Evolutionary conservation across 2,329 filamentous ascomycete species (phyloP), one percentile per base, ranked within the genome.

Genomic region (Polychaeton citri): DNA sequence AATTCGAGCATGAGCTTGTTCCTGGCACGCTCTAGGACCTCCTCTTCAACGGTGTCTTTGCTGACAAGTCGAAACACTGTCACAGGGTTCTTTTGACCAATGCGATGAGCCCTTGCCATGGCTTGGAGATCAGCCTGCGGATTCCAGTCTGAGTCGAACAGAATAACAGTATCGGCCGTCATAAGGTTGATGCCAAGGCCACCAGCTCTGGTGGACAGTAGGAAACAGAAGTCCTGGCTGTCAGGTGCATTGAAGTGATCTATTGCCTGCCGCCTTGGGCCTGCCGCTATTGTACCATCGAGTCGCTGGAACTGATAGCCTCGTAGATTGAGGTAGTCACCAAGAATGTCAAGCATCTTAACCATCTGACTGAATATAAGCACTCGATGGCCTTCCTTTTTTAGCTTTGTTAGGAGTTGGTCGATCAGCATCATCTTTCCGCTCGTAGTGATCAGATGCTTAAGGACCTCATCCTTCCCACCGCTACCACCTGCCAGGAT

Each of bases 351-450:
- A 16, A 98, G 72, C 82, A 98, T 96, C 55, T 85, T 92, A 21
- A 98, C 92, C 90, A 98, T 98, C 57, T 98, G 90, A 57, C 88
- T 96, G 67, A 98, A 98, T 45, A 98, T 96, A 43, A 98, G 65
- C 9, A 98, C 92, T 37, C 90, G 83, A 60, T 98, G 90, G 33
- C 84, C 85, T 52, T 98, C 90, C 47, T 80, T 83, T 58, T 81
- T 94, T 46, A 98, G 65, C 61, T 98, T 98, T 5, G 81, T 81
- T 8, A 98, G 71, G n/a, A 98, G 76, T 55, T 87, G 85, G 50
- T 98, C 90, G 6, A 98, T 74, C 33, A 98, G 70, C 86, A 96
- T 96, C 90, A 98, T 95, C 64, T 98, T 98, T 48, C 92, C 92
- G 62, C 90, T 98, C 55, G 86, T 94, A 3, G 87, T 88, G 52